Conservation (phyloP, 176 grass and related monocot species). For the Saccharum officinarum region DNA sequence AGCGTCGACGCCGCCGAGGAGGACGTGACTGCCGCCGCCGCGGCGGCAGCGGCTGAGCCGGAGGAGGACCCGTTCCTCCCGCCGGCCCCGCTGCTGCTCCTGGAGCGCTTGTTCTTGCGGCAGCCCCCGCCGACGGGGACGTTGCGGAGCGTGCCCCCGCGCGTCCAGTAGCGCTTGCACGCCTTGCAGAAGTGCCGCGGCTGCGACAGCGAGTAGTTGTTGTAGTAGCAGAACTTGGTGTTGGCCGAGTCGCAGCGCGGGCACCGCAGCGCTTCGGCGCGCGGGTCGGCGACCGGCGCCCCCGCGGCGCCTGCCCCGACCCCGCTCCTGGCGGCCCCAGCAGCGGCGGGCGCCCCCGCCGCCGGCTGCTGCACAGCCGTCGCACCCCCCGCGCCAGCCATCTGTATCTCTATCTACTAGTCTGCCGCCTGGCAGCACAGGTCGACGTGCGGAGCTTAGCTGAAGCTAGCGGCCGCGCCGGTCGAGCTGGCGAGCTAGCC, state of each 20-base stretch:
- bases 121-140: conserved; percentile 94
- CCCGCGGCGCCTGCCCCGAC: background rate
- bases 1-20: conserved; percentile 7
- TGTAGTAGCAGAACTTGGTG: conserved; percentile 99
- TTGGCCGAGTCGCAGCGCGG: conserved; percentile 95
- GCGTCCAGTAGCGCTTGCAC: conserved; percentile 99
- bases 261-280: conserved; percentile 60
- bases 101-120: conserved; percentile 90
- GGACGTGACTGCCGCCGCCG: background rate
- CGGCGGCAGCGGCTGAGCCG: background rate
- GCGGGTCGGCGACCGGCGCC: conserved; percentile 38
- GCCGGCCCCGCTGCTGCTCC: conserved; percentile 28
- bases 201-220: conserved; percentile 98
- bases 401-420: background rate
- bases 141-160: conserved; percentile 93
- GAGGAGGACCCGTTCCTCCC: conserved; percentile 22
- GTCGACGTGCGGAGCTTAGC: background rate
- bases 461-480: background rate
- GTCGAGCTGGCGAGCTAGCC: background rate
- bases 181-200: conserved; percentile 99
- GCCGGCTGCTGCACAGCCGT: conserved; percentile 35
- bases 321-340: background rate
- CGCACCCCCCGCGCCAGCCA: conserved; percentile 59
- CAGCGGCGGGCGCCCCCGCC: background rate
- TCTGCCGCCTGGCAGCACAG: background rate